A percentile compares a stretch with the other conserved stretches of the same genome.
Evolutionary conservation across 2,329 filamentous ascomycete genomes (phyloP).

Genomic region (Acrodontium crateriforme): DNA sequence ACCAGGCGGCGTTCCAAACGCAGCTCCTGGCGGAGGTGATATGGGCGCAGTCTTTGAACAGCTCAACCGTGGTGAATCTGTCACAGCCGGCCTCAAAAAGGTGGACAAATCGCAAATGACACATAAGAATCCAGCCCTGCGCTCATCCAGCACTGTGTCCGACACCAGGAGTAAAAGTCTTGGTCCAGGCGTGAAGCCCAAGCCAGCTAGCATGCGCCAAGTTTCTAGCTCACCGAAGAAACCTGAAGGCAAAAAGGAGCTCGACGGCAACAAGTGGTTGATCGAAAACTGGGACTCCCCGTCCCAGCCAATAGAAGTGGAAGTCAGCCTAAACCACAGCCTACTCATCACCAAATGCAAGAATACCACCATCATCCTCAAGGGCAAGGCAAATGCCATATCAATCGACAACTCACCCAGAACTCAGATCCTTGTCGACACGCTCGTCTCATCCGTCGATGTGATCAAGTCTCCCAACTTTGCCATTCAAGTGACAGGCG

Average conservation of each 20-base stretch:
- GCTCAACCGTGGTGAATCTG: conserved; percentile 74
- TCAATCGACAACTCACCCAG: conserved; percentile 82
- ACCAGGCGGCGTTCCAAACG: conserved; percentile 35
- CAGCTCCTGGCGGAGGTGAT: conserved; percentile 38
- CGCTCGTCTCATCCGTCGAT: conserved; percentile 79
- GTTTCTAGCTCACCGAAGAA: conserved; percentile 21
- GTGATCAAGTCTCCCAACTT: conserved; percentile 94
- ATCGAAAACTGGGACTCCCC: conserved; percentile 85
- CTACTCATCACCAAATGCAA: conserved; percentile 86
- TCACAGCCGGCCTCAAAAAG: conserved; percentile 80
- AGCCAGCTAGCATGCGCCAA: conserved; percentile 35
- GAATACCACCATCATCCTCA: conserved; percentile 78
- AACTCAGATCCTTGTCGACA: conserved; percentile 76
- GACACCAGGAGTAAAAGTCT: conserved; percentile 63
- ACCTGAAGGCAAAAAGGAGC: conserved; percentile 30
- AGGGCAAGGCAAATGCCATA: conserved; percentile 92
- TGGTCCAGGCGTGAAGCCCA: conserved; percentile 58
- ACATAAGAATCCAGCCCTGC: conserved; percentile 87
- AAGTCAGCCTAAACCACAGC: conserved; percentile 71
- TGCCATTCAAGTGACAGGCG: conserved; percentile 67
- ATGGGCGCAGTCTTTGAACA: conserved; percentile 84
- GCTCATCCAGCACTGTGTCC: conserved; percentile 57
- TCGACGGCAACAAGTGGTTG: conserved; percentile 72
- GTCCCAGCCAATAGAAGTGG: conserved; percentile 60
- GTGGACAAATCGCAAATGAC: conserved; percentile 96